Evolutionary conservation across 2,329 filamentous ascomycete species (phyloP).

Genomic region (Exophiala oligosperma): DNA sequence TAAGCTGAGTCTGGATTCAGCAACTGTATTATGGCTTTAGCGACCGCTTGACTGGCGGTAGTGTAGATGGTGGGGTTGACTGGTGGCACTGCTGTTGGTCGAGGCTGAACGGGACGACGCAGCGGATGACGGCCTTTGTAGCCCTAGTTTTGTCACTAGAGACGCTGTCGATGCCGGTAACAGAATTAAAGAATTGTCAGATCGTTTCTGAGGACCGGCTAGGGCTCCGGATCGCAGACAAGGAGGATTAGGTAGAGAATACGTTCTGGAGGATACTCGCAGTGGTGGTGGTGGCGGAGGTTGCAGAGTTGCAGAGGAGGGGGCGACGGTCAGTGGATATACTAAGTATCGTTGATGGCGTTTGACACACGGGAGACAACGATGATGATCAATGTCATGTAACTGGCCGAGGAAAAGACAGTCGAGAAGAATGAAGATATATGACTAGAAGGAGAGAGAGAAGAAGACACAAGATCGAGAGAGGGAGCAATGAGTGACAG

Average conservation of each 20-base stretch:
- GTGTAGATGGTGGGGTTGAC: slow-evolving; percentile 2
- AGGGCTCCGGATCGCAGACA: neutral
- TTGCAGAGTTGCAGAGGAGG: neutral
- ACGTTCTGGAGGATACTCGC: neutral
- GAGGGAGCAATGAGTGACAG: neutral
- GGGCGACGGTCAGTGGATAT: neutral
- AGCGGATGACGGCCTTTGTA: neutral
- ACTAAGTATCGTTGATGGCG: neutral
- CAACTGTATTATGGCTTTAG: slow-evolving; percentile 2
- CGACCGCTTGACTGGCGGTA: neutral
- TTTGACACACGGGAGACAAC: slow-evolving; percentile 1
- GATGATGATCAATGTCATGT: neutral
- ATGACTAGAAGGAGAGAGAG: neutral
- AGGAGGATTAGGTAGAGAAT: neutral
- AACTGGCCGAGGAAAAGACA: neutral
- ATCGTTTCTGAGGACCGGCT: neutral
- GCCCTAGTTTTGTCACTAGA: neutral
- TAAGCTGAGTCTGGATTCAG: slow-evolving; percentile 7
- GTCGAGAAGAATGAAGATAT: slow-evolving; percentile 5
- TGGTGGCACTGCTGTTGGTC: slow-evolving; percentile 9
- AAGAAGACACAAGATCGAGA: neutral
- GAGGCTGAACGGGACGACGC: neutral
- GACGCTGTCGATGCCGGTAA: neutral
- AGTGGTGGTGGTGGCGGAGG: neutral
- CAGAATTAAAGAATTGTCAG: neutral